Evolutionary conservation across 257 asterid genomes (phyloP), one percentile per base, ranked within the genome.

Genomic region (Asclepias syriaca): DNA sequence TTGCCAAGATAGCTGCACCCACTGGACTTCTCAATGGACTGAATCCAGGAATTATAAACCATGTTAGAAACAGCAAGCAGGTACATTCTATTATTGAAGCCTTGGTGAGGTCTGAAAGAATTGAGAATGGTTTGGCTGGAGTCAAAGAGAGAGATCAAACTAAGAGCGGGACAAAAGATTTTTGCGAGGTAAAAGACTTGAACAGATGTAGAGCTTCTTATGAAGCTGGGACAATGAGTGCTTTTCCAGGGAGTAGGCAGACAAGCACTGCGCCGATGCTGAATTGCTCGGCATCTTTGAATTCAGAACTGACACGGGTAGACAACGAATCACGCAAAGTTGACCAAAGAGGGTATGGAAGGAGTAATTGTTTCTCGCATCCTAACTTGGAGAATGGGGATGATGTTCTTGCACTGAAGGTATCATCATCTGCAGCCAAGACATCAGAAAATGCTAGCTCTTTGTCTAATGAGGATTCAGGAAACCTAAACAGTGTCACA

Each of bases 31-130:
- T 95, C 56, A 86, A 87, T 18, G 99, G 88, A 72, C 80, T 95
- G 55, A 95, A 95, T 82, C 99, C 96, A 2, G 98, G 98, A 55
- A 95, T 95, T 70, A 92, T 95, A 66, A 95, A 90, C 84, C 99
- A 92, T 70, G 99, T 95, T 45, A 83, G 99, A 72, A 95, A 95
- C 79, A 86, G 93, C 57, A 95, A 82, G 74, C 99, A 92, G 79
- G 99, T 95, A 73, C 94, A 85, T 73, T 86, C 98, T 19, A 95
- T 95, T 68, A 92, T 95, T 59, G 96, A 90, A 82, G 89, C 96
- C 22, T 66, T 95, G 4, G 91, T 95, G 74, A 90, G 61, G 68
- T 95, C 97, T 9, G 91, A 87, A 79, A 81, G 73, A 72, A 72
- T 8, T 24, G 94, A 87, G 79, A 83, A 80, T 66, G 68, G 40